Evolutionary conservation across 2,329 filamentous ascomycete species (phyloP).

Genomic region (Aspergillus flavus): DNA sequence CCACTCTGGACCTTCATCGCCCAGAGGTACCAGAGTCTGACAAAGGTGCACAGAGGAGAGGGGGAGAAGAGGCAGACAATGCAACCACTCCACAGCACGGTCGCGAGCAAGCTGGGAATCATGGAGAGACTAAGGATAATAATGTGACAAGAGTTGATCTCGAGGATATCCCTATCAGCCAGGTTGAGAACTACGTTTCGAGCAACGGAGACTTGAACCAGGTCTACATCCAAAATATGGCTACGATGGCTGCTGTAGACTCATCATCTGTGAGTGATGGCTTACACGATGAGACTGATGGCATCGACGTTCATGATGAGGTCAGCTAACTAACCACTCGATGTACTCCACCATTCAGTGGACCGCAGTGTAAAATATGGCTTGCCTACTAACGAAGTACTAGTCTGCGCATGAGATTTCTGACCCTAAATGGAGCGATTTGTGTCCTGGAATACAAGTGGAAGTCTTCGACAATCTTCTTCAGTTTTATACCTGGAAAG

Average conservation of each 20-base stretch:
- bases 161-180: constrained; percentile 15
- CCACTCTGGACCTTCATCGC: constrained; percentile 34
- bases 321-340: constrained; percentile 3
- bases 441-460: constrained; percentile 34
- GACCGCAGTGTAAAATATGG: neutral
- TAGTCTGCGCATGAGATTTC: constrained; percentile 8
- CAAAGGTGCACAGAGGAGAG: neutral
- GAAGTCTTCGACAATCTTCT: constrained; percentile 41
- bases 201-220: constrained; percentile 34
- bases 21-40: neutral
- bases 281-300: constrained; percentile 7
- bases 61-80: neutral
- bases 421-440: constrained; percentile 35
- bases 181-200: constrained; percentile 26
- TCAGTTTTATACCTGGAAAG: constrained; percentile 22
- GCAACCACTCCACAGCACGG: neutral
- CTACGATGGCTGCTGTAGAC: constrained; percentile 16
- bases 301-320: constrained; percentile 10
- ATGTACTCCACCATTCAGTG: neutral
- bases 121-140: neutral
- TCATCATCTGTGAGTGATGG: constrained; percentile 10
- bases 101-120: neutral
- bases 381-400: neutral
- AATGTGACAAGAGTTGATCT: constrained; percentile 4
- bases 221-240: constrained; percentile 34